phyloP scores from a whole-genome alignment of 306 rosid species.

The Quercus gilva region DNA sequence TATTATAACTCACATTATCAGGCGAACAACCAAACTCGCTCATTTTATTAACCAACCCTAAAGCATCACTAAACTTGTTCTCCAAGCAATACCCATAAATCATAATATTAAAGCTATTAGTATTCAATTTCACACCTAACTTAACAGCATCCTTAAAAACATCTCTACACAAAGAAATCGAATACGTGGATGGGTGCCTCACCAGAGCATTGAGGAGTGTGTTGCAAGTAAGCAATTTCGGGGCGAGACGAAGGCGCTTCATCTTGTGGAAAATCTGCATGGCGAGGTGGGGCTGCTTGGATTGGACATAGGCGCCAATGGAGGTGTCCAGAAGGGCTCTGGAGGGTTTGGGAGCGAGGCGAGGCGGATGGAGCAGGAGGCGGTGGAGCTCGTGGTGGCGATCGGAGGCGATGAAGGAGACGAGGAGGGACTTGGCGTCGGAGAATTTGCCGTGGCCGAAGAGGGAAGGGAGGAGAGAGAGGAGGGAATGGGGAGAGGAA shows the following conservation, averaged over 20 bases:
- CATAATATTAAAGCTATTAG: constrained; percentile 60
- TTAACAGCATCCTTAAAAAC: constrained; percentile 40
- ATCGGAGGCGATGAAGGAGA: constrained; percentile 61
- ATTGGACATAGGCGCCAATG: constrained; percentile 59
- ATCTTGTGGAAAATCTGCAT: constrained; percentile 60
- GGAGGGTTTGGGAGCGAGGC: constrained; percentile 18
- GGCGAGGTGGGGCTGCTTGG: constrained; percentile 53
- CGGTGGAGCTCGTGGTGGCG: constrained; percentile 52
- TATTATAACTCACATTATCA: constrained; percentile 73
- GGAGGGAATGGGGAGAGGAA: constrained; percentile 46
- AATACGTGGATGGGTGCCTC: constrained; percentile 40
- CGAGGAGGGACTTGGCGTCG: constrained; percentile 68
- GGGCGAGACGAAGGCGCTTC: constrained; percentile 44
- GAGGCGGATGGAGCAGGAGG: constrained; percentile 43
- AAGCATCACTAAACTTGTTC: constrained; percentile 46
- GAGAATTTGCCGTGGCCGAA: constrained; percentile 48
- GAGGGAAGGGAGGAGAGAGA: constrained; percentile 66
- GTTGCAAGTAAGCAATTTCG: constrained; percentile 70
- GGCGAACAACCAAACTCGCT: constrained; percentile 51
- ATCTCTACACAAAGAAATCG: constrained; percentile 31
- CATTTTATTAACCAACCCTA: constrained; percentile 46
- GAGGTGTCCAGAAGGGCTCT: constrained; percentile 64
- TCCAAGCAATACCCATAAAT: constrained; percentile 58
- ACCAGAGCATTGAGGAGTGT: constrained; percentile 63
- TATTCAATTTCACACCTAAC: constrained; percentile 46